Conservation (phyloP, 2,329 filamentous ascomycete genomes). For the Nannizzia gypsea region DNA sequence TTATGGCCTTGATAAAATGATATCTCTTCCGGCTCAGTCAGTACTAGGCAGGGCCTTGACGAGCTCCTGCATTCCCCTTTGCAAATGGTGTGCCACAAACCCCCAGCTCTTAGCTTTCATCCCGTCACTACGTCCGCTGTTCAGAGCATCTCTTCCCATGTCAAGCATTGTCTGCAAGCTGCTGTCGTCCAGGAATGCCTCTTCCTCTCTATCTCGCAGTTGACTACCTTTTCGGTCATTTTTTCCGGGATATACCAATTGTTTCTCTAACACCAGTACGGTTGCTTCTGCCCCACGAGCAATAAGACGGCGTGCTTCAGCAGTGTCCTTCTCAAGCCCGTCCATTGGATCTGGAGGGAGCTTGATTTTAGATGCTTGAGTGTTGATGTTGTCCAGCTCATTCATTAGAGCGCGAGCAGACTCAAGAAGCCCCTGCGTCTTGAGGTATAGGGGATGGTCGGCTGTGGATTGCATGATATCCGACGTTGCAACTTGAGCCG, state of each 20-base stretch:
- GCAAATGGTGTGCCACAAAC: conserved; percentile 10
- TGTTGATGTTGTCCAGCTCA: conserved; percentile 10
- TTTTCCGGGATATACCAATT: conserved; percentile 7
- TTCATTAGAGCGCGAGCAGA: conserved; percentile 8
- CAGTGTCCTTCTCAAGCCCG: conserved; percentile 12
- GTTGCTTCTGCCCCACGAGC: conserved; percentile 12
- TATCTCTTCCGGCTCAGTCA: neutral
- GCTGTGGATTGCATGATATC: neutral
- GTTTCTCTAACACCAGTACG: conserved; percentile 11
- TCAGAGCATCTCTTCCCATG: conserved; percentile 11
- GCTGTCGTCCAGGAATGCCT: conserved; percentile 10
- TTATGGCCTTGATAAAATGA: neutral
- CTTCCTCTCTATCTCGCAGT: neutral
- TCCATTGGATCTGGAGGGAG: conserved; percentile 8
- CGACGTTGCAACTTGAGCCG: neutral
- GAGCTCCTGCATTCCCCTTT: conserved; percentile 12
- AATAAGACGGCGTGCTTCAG: conserved; percentile 14
- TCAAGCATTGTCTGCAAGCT: conserved; percentile 16
- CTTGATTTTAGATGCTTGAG: conserved; percentile 6
- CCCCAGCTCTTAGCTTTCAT: conserved; percentile 13
- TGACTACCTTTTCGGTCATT: neutral
- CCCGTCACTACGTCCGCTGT: neutral
- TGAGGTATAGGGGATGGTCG: conserved; percentile 10
- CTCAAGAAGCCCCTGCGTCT: conserved; percentile 8
- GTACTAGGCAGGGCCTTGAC: conserved; percentile 9